Percentiles rank a stretch among this genome's conserved stretches.
Evolutionary conservation across 2,329 filamentous ascomycete species (phyloP).

Genomic region (Stylonectria norvegica): DNA sequence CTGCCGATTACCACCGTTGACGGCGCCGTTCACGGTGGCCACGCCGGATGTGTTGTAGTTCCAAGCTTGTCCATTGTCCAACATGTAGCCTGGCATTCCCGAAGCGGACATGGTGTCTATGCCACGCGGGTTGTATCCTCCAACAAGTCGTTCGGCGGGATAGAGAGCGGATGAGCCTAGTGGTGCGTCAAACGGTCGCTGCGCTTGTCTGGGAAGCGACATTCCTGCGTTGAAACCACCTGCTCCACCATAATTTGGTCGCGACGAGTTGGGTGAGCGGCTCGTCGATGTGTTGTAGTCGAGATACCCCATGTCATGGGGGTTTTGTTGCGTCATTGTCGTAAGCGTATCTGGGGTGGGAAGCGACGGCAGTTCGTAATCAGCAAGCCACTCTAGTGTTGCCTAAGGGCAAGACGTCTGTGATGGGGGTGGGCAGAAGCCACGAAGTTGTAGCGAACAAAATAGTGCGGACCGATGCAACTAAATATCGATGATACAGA

Average conservation of each 20-base stretch:
- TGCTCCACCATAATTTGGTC: slow-evolving; percentile 50
- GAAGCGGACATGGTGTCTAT: slow-evolving; percentile 46
- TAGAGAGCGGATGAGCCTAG: slow-evolving; percentile 65
- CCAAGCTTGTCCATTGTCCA: slow-evolving; percentile 77
- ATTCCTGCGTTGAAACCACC: slow-evolving; percentile 50
- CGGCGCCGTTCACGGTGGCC: slow-evolving; percentile 57
- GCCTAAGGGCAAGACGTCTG: too few relatives aligned
- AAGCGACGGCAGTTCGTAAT: slow-evolving; percentile 21
- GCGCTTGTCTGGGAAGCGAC: slow-evolving; percentile 50
- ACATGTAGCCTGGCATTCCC: slow-evolving; percentile 47
- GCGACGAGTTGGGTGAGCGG: slow-evolving; percentile 66
- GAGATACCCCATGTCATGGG: slow-evolving; percentile 65
- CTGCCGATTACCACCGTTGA: slow-evolving; percentile 61
- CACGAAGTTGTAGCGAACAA: not conserved
- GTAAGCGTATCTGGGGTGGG: slow-evolving; percentile 19
- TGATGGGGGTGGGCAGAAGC: slow-evolving; percentile 1
- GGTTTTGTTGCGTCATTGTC: slow-evolving; percentile 47
- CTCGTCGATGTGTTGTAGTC: slow-evolving; percentile 60
- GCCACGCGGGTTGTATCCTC: slow-evolving; percentile 57
- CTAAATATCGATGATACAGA: not conserved
- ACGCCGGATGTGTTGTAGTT: slow-evolving; percentile 68
- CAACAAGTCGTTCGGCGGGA: slow-evolving; percentile 62
- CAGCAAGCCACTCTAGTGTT: slow-evolving; percentile 21
- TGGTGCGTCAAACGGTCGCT: slow-evolving; percentile 74
- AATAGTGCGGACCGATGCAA: not conserved